Evolutionary conservation across 805 yeast species (phyloP), one percentile per base, ranked within the genome.

Genomic region (Ogataea pignaliae): DNA sequence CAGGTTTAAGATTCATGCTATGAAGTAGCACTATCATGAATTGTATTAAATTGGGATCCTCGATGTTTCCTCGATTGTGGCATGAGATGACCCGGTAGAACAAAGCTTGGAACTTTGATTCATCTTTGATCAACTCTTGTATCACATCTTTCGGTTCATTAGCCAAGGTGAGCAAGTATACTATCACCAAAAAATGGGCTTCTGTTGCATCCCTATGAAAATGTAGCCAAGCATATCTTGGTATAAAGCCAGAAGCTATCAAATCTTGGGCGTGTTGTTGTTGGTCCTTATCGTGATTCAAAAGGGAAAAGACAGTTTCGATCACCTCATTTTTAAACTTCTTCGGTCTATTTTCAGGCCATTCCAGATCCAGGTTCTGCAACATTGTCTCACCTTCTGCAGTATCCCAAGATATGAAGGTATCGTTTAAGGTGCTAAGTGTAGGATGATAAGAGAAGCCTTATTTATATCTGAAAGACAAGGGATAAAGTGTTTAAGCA

Each of bases 141-240:
- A 48, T 15, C 7, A 44, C 18, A 4, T 14, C 14, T 10, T 3
- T 5, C 3, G 32, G 29, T 17, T 41, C 14, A 11, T 36, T 32
- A 14, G 26, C 12, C 2, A 18, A 34, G 7, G 29, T 41, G 15
- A 45, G n/a, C 11, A 63, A 29, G 28, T 61, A 39, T 4, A 63
- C 57, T 10, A 72, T 55, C 38, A 66, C 52, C 32, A 68, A 66
- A 4, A 74, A 56, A 50, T 75, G 78, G 26, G 62, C 65, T 37
- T 63, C 55, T 3, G 73, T 59, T 9, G 66, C 60, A 45, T 72
- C 75, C 10, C 57, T 59, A 39, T 67, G 66, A 45, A 72, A 71
- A 35, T 57, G 50, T 11, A 60, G 62, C 79, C 78, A 76, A 12
- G 71, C 56, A 18, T 66, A 63, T n/a, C 56, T 48, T 15, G 49